Evolutionary conservation across 2,329 filamentous ascomycete genomes (phyloP).

Genomic region (Trichophyton mentagrophytes): DNA sequence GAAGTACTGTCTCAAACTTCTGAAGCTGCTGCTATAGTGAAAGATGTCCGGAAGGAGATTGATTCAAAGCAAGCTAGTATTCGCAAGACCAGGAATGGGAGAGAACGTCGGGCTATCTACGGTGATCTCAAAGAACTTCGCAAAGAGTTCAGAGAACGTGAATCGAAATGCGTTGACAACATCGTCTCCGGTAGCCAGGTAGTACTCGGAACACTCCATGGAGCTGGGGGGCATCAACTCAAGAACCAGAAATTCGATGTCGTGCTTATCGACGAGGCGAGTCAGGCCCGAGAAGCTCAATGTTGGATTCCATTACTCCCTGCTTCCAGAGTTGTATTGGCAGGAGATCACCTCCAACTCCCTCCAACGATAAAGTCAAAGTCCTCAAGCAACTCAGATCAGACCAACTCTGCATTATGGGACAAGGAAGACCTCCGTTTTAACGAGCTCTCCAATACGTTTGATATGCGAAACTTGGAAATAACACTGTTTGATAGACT

Average conservation of each 20-base stretch:
- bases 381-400: conserved; percentile 21
- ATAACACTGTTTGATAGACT: conserved; percentile 89
- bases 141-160: conserved; percentile 76
- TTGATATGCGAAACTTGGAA: conserved; percentile 48
- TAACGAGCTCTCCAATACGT: conserved; percentile 21
- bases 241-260: conserved; percentile 75
- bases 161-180: conserved; percentile 65
- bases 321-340: conserved; percentile 72
- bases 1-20: conserved; percentile 85
- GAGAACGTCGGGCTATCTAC: conserved; percentile 71
- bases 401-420: conserved; percentile 10
- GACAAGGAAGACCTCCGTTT: conserved; percentile 39
- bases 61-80: conserved; percentile 82
- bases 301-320: conserved; percentile 85
- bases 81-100: conserved; percentile 69
- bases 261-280: conserved; percentile 90
- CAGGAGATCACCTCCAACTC: conserved; percentile 86
- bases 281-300: conserved; percentile 88
- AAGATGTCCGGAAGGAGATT: conserved; percentile 83
- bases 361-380: conserved; percentile 86
- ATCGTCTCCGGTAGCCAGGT: conserved; percentile 69
- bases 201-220: conserved; percentile 83
- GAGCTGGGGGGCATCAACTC: conserved; percentile 74
- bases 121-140: conserved; percentile 70
- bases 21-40: conserved; percentile 77